phyloP scores from a whole-genome alignment of 1,284 basidiomycete species.

The Chondrostereum purpureum region DNA sequence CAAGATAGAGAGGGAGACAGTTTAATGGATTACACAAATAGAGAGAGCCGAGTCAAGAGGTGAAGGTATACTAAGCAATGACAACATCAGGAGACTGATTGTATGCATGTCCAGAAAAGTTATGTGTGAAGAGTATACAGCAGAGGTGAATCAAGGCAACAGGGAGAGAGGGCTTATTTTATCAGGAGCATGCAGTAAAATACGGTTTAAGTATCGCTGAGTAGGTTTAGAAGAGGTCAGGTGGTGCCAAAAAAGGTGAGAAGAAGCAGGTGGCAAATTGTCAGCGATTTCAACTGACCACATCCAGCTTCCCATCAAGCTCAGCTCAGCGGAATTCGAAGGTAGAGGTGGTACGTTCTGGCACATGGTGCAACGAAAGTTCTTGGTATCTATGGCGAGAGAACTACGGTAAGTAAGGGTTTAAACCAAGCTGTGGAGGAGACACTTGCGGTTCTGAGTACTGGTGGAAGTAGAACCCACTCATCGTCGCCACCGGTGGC shows the following conservation, averaged over 20 bases:
- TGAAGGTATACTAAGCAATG: too few relatives aligned
- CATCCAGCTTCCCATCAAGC: neutral
- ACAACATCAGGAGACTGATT: too few relatives aligned
- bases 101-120: slow-evolving; percentile 10
- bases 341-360: slow-evolving; percentile 47
- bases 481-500: slow-evolving; percentile 64
- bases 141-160: slow-evolving; percentile 5
- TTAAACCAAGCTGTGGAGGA: slow-evolving; percentile 7
- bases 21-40: too few relatives aligned
- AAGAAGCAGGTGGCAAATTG: slow-evolving; percentile 1
- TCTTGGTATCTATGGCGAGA: slow-evolving; percentile 52
- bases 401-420: slow-evolving; percentile 13
- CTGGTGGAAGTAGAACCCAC: slow-evolving; percentile 91
- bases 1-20: too few relatives aligned
- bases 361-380: slow-evolving; percentile 51
- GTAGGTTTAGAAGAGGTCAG: too few relatives aligned
- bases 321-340: slow-evolving; percentile 60
- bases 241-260: neutral
- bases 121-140: slow-evolving; percentile 8
- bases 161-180: too few relatives aligned
- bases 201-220: too few relatives aligned
- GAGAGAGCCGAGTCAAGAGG: too few relatives aligned
- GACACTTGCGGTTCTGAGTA: slow-evolving; percentile 75
- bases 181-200: too few relatives aligned
- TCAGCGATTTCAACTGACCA: neutral